A percentile compares a stretch with the other conserved stretches of the same genome.
phyloP scores from a whole-genome alignment of 768 basidiomycete genomes.

The Suillus fuscotomentosus region DNA sequence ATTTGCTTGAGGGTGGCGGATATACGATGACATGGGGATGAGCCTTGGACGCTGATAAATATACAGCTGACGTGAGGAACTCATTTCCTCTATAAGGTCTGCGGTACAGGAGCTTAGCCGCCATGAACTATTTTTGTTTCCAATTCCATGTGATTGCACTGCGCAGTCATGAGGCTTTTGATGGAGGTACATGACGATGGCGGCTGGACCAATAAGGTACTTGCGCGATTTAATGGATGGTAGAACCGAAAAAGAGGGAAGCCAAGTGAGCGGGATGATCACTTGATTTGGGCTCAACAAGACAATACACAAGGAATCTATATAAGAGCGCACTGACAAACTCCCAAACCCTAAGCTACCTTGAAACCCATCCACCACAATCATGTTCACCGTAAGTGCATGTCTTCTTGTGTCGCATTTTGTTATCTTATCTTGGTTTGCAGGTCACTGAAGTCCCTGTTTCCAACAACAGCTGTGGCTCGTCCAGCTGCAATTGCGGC shows the following conservation, averaged over 20 bases:
- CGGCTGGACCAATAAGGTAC: background rate
- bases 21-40: constrained; percentile 45
- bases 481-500: background rate
- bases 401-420: background rate
- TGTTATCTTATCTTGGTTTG: background rate
- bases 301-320: background rate
- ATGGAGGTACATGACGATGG: background rate
- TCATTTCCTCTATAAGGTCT: background rate
- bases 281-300: background rate
- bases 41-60: background rate
- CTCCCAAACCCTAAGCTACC: background rate
- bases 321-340: background rate
- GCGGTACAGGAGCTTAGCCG: background rate
- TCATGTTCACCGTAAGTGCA: background rate
- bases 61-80: too few relatives aligned
- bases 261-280: too few relatives aligned
- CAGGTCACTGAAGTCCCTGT: background rate
- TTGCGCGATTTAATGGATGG: background rate
- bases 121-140: too few relatives aligned
- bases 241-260: too few relatives aligned
- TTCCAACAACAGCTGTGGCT: background rate
- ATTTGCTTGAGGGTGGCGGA: constrained; percentile 66
- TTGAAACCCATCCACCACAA: too few relatives aligned
- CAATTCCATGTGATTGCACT: too few relatives aligned
- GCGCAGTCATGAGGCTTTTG: background rate